Evolutionary conservation across 1,284 basidiomycete species (phyloP), one percentile per base, ranked within the genome.

Genomic region (Boletus albobrunnescens): DNA sequence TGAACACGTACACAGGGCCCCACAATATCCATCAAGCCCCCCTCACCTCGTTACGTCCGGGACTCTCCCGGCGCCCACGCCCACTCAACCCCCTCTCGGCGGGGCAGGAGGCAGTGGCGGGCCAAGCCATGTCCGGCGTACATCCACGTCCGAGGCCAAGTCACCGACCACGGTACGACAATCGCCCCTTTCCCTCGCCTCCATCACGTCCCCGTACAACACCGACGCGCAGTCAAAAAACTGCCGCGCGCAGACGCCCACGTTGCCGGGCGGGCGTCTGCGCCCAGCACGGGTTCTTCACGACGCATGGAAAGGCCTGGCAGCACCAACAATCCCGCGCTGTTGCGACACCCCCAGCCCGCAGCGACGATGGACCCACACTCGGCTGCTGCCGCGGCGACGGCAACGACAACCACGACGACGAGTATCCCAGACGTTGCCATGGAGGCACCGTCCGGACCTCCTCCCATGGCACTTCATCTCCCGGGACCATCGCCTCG

Each of bases 191-290:
- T 58, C 67, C 30, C 50, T 65, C 11, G 48, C 65, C 26, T 67
- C 63, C 36, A 65, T 65, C 46, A 65, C 64, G 2, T 58, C 65
- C 6, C 63, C 67, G 6, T 65, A 53, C 52, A 67, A 67, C 49
- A 38, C 64, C 38, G 67, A 68, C 2, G n/a, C 49, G 27, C 69
- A 71, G 68, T 53, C 75, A 77, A 77, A 77, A 77, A 77, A 76
- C 71, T 73, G 28, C 65, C 60, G 44, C 68, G 74, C 75, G 75
- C 75, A 76, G 75, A 75, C 70, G 73, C 65, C 61, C 64, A 67
- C 59, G 51, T 63, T 56, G 67, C 74, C 68, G 75, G 73, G 74
- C 71, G 71, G 54, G 70, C 71, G 72, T 73, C 74, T 77, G 76
- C 74, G 75, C 75, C 63, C 36, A 57, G 51, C 41, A 44, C 58